These are phyloP conservation scores for Climacium dendroides DNA, from an alignment of 225 moss, liverwort and hornwort genomes.

Conservation along the genomic window DNA sequence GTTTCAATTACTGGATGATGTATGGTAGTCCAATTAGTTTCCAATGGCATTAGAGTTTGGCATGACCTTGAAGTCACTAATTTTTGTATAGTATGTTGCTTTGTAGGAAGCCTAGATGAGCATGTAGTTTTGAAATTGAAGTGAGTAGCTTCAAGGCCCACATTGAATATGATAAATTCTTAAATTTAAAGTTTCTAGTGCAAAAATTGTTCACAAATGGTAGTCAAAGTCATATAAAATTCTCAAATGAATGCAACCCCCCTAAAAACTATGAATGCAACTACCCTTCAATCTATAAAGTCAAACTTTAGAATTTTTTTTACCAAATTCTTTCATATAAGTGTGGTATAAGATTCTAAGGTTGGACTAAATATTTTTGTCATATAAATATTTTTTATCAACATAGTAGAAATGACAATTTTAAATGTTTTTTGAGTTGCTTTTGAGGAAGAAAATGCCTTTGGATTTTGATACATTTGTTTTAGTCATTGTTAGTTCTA, in stretches of 20 bases:
- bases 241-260: fast-evolving
- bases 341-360: not conserved
- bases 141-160: not conserved
- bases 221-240: fast-evolving
- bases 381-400: not conserved
- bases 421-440: not conserved
- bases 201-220: fast-evolving
- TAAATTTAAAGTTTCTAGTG: not conserved
- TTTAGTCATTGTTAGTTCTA: too few species aligned
- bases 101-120: fast-evolving
- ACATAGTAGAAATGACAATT: fast-evolving
- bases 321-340: fast-evolving
- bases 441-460: not conserved
- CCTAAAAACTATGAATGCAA: not conserved
- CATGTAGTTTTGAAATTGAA: not conserved
- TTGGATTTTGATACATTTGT: not conserved
- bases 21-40: not conserved
- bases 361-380: not conserved
- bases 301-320: not conserved
- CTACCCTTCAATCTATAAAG: fast-evolving
- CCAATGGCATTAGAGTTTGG: not conserved
- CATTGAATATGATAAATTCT: not conserved
- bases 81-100: not conserved
- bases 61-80: not conserved
- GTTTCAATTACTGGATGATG: not conserved